These are phyloP conservation scores for Thermothelomyces thermophilus DNA, from an alignment of 2,329 filamentous ascomycete genomes.

Conservation along the genomic window DNA sequence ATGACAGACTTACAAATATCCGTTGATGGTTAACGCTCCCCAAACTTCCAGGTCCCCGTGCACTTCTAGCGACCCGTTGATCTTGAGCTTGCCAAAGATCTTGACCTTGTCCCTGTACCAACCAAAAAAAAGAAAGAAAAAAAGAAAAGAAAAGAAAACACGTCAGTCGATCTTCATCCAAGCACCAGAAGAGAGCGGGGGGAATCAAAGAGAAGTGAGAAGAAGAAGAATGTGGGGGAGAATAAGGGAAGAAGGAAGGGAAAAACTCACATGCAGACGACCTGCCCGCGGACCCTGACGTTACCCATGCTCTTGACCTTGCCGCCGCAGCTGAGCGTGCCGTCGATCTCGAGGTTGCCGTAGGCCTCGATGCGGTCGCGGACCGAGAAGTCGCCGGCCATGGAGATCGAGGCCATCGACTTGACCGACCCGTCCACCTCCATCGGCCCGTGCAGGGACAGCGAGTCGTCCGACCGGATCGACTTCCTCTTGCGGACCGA, in stretches of 20 bases:
- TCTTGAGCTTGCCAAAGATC: conserved; percentile 40
- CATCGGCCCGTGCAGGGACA: conserved; percentile 39
- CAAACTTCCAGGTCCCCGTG: conserved; percentile 40
- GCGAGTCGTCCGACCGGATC: conserved; percentile 37
- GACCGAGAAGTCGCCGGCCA: conserved; percentile 40
- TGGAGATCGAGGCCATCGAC: conserved; percentile 38
- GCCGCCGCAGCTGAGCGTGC: conserved; percentile 38
- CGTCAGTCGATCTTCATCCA: too few species aligned
- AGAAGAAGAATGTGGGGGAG: background rate
- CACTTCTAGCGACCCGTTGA: conserved; percentile 38
- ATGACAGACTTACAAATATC: conserved; percentile 35
- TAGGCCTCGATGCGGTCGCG: conserved; percentile 42
- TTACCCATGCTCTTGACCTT: conserved; percentile 43
- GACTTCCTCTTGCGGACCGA: conserved; percentile 26
- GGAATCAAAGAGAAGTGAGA: background rate
- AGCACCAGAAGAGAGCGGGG: too few species aligned
- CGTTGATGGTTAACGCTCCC: conserved; percentile 40
- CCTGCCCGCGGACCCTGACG: conserved; percentile 36
- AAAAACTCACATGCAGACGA: conserved; percentile 33
- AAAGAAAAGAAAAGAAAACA: too few species aligned
- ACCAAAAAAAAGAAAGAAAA: background rate
- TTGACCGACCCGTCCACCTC: conserved; percentile 43
- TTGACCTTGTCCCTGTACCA: conserved; percentile 37
- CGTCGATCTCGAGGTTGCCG: conserved; percentile 37
- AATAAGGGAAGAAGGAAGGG: background rate